Percentiles rank a stretch among this genome's conserved stretches.
phyloP scores from a whole-genome alignment of 306 rosid species.

The Hylodesmum podocarpum region DNA sequence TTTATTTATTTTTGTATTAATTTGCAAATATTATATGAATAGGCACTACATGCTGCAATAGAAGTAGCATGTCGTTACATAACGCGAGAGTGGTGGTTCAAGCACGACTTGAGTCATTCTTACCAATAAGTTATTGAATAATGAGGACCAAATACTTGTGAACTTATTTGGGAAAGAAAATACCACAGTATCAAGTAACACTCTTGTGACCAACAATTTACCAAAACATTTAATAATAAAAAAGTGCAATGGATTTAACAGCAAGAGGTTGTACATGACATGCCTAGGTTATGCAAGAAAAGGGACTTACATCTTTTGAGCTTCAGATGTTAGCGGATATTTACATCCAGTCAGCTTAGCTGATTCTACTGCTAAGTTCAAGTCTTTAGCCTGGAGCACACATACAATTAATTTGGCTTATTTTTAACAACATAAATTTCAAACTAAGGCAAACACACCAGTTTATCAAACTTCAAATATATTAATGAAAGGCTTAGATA shows the following conservation, averaged over 20 bases:
- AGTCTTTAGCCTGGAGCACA: conserved; percentile 71
- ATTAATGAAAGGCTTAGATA: no score
- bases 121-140: neutral
- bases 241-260: neutral
- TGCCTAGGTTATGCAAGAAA: neutral
- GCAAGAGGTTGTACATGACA: neutral
- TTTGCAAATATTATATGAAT: neutral
- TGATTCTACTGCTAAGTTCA: conserved; percentile 77
- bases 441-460: neutral
- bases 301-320: conserved; percentile 67
- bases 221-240: neutral
- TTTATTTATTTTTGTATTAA: neutral
- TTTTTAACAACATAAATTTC: neutral
- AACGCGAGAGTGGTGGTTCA: neutral
- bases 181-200: neutral
- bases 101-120: neutral
- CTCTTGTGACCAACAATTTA: neutral
- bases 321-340: conserved; percentile 66
- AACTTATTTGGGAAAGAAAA: neutral
- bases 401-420: conserved; percentile 6
- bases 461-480: neutral
- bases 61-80: neutral
- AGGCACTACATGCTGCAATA: neutral
- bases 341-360: conserved; percentile 62
- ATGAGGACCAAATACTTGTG: neutral